Base-by-base conservation (phyloP, 257 asterid genomes). In the Solanum chiquidenum region DNA sequence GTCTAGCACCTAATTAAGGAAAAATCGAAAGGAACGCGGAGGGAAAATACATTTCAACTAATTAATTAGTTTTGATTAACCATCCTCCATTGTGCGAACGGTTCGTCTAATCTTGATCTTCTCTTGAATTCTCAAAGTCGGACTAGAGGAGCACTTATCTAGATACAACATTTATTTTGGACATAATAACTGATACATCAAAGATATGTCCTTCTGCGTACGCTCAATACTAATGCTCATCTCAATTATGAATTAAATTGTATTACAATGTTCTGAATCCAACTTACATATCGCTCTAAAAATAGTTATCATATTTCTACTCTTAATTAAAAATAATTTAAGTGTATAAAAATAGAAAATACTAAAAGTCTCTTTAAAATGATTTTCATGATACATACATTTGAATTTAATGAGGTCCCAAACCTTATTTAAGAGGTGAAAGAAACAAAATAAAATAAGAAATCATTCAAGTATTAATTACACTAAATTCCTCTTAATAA, bases 261-360 rank as follows among this genome's bases (percentile, higher is more conserved):
- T 21, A 0, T 60, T 13, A 23, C 0, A 2, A 21, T 60, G 2
- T 60, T 23, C 1, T 60, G 0, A 23, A 60, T 9, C 0, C 0
- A 62, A 0, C 2, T 10, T 7, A 10, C 0, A 11, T 5, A 64
- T 1, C 0, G 2, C 3, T 64, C 0, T n/a, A n/a, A 0, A 21
- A 0, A 10, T 64, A 10, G 3, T 5, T 64, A 2, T 1, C 1
- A 64, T 64, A n/a, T 0, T 62, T 64, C 3, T 10, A 62, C 14
- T 10, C 11, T 58, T 58, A 0, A 21, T 8, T 58, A 21, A 58
- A 7, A 0, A 21, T 58, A 0, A 21, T 58, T 21, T 58, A 0
- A 58, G 12, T 8, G 12, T 21, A 7, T 21, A 0, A 8, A 58
- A 58, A 58, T 58, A 58, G 0, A 3, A 21, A 58, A 7, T 58